Evolutionary conservation across 305 asterid species (phyloP).

Genomic region (Fraxinus latifolia): DNA sequence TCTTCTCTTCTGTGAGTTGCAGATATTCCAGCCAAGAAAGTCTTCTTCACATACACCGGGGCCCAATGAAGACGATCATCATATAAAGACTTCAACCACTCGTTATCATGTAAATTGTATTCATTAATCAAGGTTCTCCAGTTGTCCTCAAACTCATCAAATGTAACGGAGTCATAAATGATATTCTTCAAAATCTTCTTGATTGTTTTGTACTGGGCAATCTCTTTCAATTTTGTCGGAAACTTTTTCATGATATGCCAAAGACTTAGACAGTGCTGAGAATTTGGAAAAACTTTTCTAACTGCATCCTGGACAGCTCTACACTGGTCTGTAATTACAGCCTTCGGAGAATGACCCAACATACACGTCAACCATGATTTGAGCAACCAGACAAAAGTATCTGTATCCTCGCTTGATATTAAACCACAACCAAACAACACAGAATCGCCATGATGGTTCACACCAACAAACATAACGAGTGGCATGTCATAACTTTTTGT

Average conservation of each 20-base stretch:
- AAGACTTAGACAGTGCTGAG: slow-evolving; percentile 2
- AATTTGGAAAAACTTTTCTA: neutral
- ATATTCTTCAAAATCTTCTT: neutral
- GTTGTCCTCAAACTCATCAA: neutral
- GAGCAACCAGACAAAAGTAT: neutral
- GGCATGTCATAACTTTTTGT: slow-evolving; percentile 12
- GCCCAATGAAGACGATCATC: neutral
- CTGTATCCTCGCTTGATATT: neutral
- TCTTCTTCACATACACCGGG: neutral
- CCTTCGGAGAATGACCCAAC: slow-evolving; percentile 4
- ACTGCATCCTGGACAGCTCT: slow-evolving; percentile 1
- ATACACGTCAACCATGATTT: slow-evolving; percentile 5
- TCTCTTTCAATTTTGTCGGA: neutral
- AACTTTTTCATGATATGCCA: slow-evolving; percentile 5
- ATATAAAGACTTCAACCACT: slow-evolving; percentile 6
- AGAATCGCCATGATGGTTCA: neutral
- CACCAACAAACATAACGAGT: neutral
- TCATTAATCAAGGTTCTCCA: neutral
- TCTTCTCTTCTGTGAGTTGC: neutral
- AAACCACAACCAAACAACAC: slow-evolving; percentile 3
- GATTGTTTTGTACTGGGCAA: neutral
- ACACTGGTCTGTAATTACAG: slow-evolving; percentile 5
- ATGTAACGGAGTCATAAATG: neutral
- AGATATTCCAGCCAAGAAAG: neutral
- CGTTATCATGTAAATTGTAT: neutral